phyloP scores from a whole-genome alignment of 73 alveolate genomes.

The Tetrahymena malaccensis region DNA sequence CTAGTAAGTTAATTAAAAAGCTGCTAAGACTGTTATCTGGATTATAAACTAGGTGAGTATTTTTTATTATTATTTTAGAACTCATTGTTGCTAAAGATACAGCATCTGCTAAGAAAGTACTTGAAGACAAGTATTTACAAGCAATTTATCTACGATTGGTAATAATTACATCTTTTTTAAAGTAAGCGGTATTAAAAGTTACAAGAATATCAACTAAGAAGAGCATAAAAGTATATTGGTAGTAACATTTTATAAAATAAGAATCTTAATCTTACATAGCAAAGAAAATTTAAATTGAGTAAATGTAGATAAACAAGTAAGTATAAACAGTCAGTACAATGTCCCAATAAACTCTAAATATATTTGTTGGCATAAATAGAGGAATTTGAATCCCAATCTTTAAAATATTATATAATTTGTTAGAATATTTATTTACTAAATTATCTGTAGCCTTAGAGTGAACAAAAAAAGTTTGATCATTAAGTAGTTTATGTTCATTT shows the following conservation, averaged over 20 bases:
- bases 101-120: background rate
- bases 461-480: background rate
- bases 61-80: background rate
- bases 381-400: background rate
- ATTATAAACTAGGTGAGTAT: background rate
- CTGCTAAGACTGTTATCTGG: background rate
- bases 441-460: background rate
- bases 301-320: background rate
- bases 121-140: background rate
- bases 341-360: background rate
- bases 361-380: background rate
- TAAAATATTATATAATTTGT: background rate
- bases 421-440: background rate
- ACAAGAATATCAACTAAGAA: background rate
- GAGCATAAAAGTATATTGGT: background rate
- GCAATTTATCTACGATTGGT: background rate
- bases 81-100: background rate
- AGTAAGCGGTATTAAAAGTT: background rate
- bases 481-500: background rate
- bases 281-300: background rate
- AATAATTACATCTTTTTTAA: background rate
- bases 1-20: background rate
- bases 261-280: background rate
- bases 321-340: background rate
- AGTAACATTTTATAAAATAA: background rate